Evolutionary conservation across 2,329 filamentous ascomycete genomes (phyloP).

Genomic region (Diaporthe vexans): DNA sequence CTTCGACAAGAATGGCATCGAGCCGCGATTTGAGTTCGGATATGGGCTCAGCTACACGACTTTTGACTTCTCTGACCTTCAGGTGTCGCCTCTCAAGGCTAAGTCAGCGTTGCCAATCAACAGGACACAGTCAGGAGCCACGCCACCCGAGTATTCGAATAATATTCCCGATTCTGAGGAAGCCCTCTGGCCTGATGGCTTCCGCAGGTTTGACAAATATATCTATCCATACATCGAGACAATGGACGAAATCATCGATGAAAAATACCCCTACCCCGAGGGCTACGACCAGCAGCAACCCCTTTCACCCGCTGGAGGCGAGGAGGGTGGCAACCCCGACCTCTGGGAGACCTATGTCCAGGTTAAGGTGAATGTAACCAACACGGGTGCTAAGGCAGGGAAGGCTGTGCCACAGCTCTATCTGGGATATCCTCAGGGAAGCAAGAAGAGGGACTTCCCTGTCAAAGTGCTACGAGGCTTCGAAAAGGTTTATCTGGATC

Average conservation of each 20-base stretch:
- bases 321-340: conserved; percentile 76
- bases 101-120: conserved; percentile 60
- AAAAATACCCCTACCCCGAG: conserved; percentile 64
- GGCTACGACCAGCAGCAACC: conserved; percentile 66
- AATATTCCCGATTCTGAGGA: conserved; percentile 67
- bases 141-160: conserved; percentile 69
- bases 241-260: conserved; percentile 58
- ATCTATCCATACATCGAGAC: conserved; percentile 79
- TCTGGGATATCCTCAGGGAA: conserved; percentile 55
- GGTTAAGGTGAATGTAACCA: conserved; percentile 66
- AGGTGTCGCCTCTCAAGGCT: conserved; percentile 59
- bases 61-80: conserved; percentile 73
- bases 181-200: conserved; percentile 71
- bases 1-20: conserved; percentile 82
- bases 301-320: conserved; percentile 77
- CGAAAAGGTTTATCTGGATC: conserved; percentile 73
- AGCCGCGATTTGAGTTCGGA: conserved; percentile 87
- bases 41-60: conserved; percentile 86
- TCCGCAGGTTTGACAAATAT: conserved; percentile 76
- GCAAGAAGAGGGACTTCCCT: conserved; percentile 70
- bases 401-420: conserved; percentile 64
- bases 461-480: conserved; percentile 79
- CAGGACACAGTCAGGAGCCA: conserved; percentile 56
- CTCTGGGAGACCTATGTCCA: conserved; percentile 70
- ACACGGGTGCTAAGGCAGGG: conserved; percentile 61